phyloP scores from a whole-genome alignment of 805 yeast genomes.

The Ogataea chonburiensis region DNA sequence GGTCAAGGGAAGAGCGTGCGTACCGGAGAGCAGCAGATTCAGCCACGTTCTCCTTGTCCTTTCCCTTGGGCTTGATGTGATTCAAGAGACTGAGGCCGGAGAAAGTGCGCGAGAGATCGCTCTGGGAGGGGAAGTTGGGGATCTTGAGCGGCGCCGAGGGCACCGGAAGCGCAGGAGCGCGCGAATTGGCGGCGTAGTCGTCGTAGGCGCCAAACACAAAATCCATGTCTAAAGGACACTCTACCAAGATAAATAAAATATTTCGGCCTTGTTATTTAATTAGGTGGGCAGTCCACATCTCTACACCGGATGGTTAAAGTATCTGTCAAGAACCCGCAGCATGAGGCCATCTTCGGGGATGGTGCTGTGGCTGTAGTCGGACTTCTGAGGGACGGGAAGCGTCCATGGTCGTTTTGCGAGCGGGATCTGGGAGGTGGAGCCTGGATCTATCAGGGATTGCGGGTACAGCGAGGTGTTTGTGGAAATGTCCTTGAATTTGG shows the following conservation, averaged over 20 bases:
- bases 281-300: slow-evolving; percentile 2
- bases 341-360: slow-evolving; percentile 19
- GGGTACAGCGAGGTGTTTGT: slow-evolving; percentile 26
- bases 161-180: slow-evolving; percentile 24
- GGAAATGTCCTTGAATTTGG: slow-evolving; percentile 30
- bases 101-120: slow-evolving; percentile 38
- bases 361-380: slow-evolving; percentile 4
- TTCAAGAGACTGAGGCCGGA: slow-evolving; percentile 36
- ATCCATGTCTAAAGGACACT: slow-evolving; percentile 25
- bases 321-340: slow-evolving; percentile 15
- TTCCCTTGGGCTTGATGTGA: slow-evolving; percentile 21
- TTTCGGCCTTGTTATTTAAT: no score
- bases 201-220: slow-evolving; percentile 30
- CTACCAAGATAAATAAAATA: neutral
- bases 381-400: no score
- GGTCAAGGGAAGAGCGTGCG: slow-evolving; percentile 45
- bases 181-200: slow-evolving; percentile 17
- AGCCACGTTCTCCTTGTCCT: slow-evolving; percentile 10
- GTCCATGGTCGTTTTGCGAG: no score
- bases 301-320: slow-evolving; percentile 15
- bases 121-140: slow-evolving; percentile 35
- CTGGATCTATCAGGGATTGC: no score
- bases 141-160: slow-evolving; percentile 42
- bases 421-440: no score
- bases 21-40: slow-evolving; percentile 43